These are phyloP conservation scores for Chionographis japonica DNA, from an alignment of 106 monocot species.

Conservation along the genomic window DNA sequence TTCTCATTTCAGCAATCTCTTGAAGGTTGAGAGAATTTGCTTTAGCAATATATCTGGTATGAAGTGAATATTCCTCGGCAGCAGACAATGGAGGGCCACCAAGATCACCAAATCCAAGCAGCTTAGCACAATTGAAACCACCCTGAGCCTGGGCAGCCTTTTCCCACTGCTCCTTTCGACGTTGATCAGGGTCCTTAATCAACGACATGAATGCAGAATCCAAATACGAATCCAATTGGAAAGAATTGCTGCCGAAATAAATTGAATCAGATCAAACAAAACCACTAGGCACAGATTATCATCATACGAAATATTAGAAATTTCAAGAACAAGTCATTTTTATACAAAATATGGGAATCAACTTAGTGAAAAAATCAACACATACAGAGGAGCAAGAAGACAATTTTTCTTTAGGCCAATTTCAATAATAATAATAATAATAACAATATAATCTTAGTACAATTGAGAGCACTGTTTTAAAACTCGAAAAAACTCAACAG, in stretches of 20 bases:
- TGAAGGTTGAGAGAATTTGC: slow-evolving; percentile 94
- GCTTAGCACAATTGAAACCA: slow-evolving; percentile 77
- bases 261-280: background rate
- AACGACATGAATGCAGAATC: slow-evolving; percentile 97
- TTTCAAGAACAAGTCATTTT: no score
- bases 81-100: slow-evolving; percentile 89
- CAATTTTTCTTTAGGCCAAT: no score
- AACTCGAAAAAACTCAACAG: no score
- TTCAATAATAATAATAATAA: no score
- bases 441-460: no score
- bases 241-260: slow-evolving; percentile 44
- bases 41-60: slow-evolving; percentile 94
- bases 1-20: slow-evolving; percentile 99
- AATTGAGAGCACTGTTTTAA: no score
- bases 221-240: slow-evolving; percentile 74
- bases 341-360: no score
- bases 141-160: slow-evolving; percentile 61
- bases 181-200: slow-evolving; percentile 91
- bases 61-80: slow-evolving; percentile 97
- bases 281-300: no score
- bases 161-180: slow-evolving; percentile 82
- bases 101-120: slow-evolving; percentile 94
- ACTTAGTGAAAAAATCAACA: no score
- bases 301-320: no score
- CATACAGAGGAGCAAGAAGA: no score